Evolutionary conservation across 306 rosid species (phyloP).

Genomic region (Glycyrrhiza uralensis): DNA sequence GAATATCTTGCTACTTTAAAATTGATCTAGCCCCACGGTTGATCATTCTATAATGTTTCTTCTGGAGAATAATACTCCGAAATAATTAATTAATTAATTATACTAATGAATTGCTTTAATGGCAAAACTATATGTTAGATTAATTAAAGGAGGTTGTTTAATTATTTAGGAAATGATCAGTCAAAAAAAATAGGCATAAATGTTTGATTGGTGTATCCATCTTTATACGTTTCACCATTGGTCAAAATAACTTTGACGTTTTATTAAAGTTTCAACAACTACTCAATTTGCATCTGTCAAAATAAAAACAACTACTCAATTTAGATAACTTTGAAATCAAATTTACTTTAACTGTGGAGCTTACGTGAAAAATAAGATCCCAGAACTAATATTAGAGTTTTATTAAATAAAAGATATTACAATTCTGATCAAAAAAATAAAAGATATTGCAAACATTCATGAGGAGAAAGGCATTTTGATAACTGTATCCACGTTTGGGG

Average conservation of each 20-base stretch:
- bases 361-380: not conserved
- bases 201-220: not conserved
- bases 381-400: not conserved
- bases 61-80: not conserved
- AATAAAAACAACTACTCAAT: not conserved
- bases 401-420: not conserved
- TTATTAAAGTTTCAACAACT: not conserved
- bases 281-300: too few species aligned
- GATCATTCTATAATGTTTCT: not conserved
- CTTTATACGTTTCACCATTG: constrained; percentile 1
- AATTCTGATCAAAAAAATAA: too few species aligned
- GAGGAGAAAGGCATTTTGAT: not conserved
- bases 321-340: not conserved
- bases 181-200: too few species aligned
- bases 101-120: not conserved
- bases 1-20: too few species aligned
- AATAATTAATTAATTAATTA: not conserved
- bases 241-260: constrained; percentile 19
- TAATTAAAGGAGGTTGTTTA: not conserved
- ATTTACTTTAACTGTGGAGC: not conserved
- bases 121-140: too few species aligned
- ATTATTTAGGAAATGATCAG: not conserved
- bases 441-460: not conserved
- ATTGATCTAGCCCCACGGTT: too few species aligned
- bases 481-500: not conserved